Evolutionary conservation across 2,329 filamentous ascomycete genomes (phyloP), one percentile per base, ranked within the genome.

Genomic region (Aspergillus carbonarius): DNA sequence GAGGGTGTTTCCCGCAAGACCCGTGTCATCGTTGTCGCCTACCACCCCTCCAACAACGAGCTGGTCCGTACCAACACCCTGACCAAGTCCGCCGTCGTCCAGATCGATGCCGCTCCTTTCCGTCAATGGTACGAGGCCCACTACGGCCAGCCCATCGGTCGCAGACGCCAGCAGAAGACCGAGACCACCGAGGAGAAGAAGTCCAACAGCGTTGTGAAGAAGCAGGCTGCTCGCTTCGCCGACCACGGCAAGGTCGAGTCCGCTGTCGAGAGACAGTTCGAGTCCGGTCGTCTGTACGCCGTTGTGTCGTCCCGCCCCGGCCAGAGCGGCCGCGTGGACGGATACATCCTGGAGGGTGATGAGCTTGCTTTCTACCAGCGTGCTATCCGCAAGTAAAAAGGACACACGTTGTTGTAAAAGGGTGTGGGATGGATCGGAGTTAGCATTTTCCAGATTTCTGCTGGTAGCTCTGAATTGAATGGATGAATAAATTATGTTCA

Each of bases 1-100:
- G 95, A 99, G 87, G 93, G 93, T 77, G 85, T 92, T 82, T 91
- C 93, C 83, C 93, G 95, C 88, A 99, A 99, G 89, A 92, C 91
- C 82, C 95, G 96, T 86, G 91, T 99, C 81, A 97, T 99, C 81
- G 92, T 85, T 76, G 96, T 99, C 83, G 90, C 89, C 79, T 99
- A 92, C 91, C 96, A 99, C 84, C 96, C 95, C 66, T 97, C 93
- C 81, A 99, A 99, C 93, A 99, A 99, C 92, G 95, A 99, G 85
- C 88, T 99, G 74, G 93, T 99, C 86, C 95, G 95, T 79, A 99
- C 95, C 83, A 99, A 99, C 90, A 98, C 95, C 85, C 88, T 99
- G 80, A 99, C 95, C 87, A 96, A 93, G 85, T 92, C 92, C 78
- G 95, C 95, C 83, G 91, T 99, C 77, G 91, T 99, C 80, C 95